Base-by-base conservation (phyloP, 2,329 filamentous ascomycete species). In the Penicillium sp. region DNA sequence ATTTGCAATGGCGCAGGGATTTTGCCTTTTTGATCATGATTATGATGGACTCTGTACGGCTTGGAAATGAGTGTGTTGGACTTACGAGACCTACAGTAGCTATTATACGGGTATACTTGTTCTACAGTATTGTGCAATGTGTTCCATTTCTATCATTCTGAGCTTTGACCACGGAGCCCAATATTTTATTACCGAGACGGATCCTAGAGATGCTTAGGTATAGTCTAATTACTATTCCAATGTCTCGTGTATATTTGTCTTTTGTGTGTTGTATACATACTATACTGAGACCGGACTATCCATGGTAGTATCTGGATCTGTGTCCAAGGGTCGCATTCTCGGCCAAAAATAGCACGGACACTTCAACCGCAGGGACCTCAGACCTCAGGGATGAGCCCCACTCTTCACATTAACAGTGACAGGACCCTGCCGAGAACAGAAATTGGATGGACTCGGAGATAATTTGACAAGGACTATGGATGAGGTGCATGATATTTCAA, bases 381-480 rank as follows among this genome's bases (percentile, higher is more conserved):
- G n/a, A n/a, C n/a, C 26, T 13, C 47, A 50, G 47, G 47, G 47
- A 50, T n/a, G 17, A 38, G 37, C 24, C 47, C 51, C 61, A 54
- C 61, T 57, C 47, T 58, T 56, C 60, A 62, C 60, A 44, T 51
- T 59, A 51, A 62, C 55, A 61, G 55, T 59, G 56, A 62, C 55
- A 61, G 55, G 59, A 59, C 55, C 50, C 55, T 60, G 56, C 22
- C 35, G 47, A 30, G 47, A 54, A 40, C 37, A 54, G 51, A 37
- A 37, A 24, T 53, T 44, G 10, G 9, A 40, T 40, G 15, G 17
- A 44, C 35, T 13, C 35, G 35, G 35, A 37, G 30, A 33, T 12
- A 12, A 33, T 33, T 26, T 28, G 30, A 33, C 30, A 33, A 33
- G 30, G 30, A 12, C 30, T 12, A 33, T 8, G 4, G 8, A 30